Evolutionary conservation across 768 basidiomycete species (phyloP), one percentile per base, ranked within the genome.

Genomic region (Mycena maculata): DNA sequence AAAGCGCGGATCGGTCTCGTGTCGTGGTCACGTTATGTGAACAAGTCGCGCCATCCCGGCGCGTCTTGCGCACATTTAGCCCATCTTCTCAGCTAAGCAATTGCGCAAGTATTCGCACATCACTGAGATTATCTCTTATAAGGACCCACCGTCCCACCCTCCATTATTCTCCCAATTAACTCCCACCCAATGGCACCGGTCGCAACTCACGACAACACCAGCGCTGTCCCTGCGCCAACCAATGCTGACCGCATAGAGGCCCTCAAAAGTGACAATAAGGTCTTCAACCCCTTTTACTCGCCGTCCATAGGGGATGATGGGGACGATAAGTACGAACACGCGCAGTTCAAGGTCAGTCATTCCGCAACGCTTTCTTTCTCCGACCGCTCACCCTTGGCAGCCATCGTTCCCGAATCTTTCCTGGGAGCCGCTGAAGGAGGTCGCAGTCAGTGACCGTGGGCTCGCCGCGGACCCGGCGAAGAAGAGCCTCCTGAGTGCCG

Each of bases 381-480:
- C 49, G 38, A 50, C 60, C 9, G 45, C 50, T 63, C 30, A 30
- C 28, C 58, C 12, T 42, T 22, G 44, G 28, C 69, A 93, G 91
- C 91, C 91, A 18, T 78, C 74, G 60, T 92, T 90, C 75, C 91
- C 91, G 8, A 78, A 86, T 48, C 60, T 92, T 15, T 75, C 84
- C 41, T 93, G 90, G 90, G 85, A 85, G 67, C 90, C 92, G 42
- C 81, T 92, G 65, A 75, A 77, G 58, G 85, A 88, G 60, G 55
- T 88, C 6, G 70, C 81, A n/a, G 88, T 93, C 41, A 83, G 81
- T 22, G 92, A 94, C 56, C 88, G 90, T 31, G 93, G 84, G 11
- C 77, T 85, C n/a, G 81, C 80, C 49, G 92, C 92, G 9, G 92
- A 93, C 73, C 86, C 88, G 0, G 81, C 84, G 68, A 94, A 94